Percentiles rank a stretch among this genome's conserved stretches.
Conservation (phyloP, 2,329 filamentous ascomycete species). For the Cercospora zeina region DNA sequence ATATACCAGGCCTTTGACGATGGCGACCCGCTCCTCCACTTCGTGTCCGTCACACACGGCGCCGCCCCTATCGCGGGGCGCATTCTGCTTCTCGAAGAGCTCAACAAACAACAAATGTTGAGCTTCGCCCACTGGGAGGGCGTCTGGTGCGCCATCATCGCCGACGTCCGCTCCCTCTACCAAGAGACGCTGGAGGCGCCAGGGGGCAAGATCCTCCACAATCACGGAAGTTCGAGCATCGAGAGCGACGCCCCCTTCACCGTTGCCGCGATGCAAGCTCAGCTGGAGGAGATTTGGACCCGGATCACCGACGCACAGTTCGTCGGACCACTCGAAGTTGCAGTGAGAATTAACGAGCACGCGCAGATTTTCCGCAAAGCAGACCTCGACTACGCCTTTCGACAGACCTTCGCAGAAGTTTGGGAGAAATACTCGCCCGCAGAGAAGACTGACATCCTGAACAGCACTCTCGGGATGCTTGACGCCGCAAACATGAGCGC, state of each 20-base stretch:
- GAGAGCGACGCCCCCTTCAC: neutral
- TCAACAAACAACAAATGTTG: neutral
- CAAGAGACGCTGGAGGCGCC: neutral
- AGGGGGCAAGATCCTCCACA: neutral
- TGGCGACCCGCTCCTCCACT: conserved; percentile 7
- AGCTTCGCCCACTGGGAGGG: conserved; percentile 6
- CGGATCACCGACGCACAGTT: neutral
- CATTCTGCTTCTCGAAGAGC: neutral
- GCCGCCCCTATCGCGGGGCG: neutral
- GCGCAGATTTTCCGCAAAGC: neutral
- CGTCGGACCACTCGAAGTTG: conserved; percentile 3
- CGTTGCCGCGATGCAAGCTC: neutral
- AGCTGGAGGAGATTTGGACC: conserved; percentile 1
- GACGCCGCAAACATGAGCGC: conserved; percentile 2
- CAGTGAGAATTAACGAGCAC: neutral
- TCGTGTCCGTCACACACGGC: conserved; percentile 4
- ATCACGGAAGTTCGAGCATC: neutral
- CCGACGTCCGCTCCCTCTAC: conserved; percentile 1
- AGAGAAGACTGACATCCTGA: neutral
- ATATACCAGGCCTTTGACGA: neutral
- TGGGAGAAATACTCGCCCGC: neutral
- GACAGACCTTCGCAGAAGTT: neutral
- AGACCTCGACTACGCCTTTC: conserved; percentile 3
- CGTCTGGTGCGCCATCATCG: conserved; percentile 4
- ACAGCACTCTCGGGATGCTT: conserved; percentile 2